These are phyloP conservation scores for Naematelia aurantialba DNA, from an alignment of 768 basidiomycete genomes.

Conservation along the genomic window DNA sequence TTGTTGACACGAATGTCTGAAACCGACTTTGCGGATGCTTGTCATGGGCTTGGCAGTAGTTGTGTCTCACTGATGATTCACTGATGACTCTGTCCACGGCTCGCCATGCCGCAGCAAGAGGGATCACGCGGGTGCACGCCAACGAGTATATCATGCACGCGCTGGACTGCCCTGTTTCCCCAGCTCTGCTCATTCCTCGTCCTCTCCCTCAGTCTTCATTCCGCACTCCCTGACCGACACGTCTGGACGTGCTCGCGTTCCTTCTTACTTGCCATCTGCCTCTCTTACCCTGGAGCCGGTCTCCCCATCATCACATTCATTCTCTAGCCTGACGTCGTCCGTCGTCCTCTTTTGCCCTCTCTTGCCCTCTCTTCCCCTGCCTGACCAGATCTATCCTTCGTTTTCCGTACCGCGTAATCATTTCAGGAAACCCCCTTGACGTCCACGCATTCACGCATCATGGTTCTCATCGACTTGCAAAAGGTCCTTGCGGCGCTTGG, in stretches of 20 bases:
- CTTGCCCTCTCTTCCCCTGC: too few relatives aligned
- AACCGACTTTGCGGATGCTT: too few relatives aligned
- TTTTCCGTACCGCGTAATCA: neutral
- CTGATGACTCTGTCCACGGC: neutral
- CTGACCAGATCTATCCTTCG: constrained; percentile 6
- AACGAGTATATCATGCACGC: neutral
- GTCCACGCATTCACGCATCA: constrained; percentile 6
- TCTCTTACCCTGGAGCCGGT: constrained; percentile 3
- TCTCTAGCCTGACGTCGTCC: neutral
- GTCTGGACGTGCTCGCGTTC: constrained; percentile 9
- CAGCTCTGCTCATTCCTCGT: neutral
- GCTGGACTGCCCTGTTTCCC: neutral
- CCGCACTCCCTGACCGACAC: neutral
- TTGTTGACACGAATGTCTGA: too few relatives aligned
- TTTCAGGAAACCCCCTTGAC: too few relatives aligned
- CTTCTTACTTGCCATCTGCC: neutral
- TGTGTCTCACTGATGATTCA: neutral
- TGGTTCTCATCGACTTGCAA: constrained; percentile 36
- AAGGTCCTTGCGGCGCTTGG: constrained; percentile 28
- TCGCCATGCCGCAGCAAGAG: neutral
- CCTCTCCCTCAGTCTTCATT: neutral
- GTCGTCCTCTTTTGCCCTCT: neutral
- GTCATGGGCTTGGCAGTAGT: too few relatives aligned
- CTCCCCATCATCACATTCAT: neutral
- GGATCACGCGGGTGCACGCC: too few relatives aligned